Evolutionary conservation across 148 eudicot genomes (phyloP).

Genomic region (Drosera capensis): DNA sequence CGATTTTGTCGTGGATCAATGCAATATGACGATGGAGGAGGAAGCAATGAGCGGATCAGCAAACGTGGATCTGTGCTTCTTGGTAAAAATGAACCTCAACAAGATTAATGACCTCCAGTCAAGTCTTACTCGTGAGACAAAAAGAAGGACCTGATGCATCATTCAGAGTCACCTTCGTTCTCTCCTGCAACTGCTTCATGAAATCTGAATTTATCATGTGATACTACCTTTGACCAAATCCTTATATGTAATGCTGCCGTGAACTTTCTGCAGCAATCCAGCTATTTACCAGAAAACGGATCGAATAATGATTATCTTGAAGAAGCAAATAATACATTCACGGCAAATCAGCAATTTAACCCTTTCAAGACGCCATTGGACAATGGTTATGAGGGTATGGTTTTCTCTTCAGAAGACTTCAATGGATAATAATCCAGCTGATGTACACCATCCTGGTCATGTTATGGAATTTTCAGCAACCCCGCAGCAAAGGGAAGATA

Average conservation of each 20-base stretch:
- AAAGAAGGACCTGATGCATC: constrained; percentile 7
- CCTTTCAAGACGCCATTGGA: constrained; percentile 6
- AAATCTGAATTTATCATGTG: constrained; percentile 16
- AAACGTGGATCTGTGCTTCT: constrained; percentile 17
- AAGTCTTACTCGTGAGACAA: neutral
- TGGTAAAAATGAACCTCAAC: constrained; percentile 10
- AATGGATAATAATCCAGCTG: constrained; percentile 8
- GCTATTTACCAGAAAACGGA: constrained; percentile 17
- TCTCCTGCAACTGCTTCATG: constrained; percentile 18
- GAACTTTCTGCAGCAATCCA: constrained; percentile 30
- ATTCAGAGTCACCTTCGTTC: constrained; percentile 9
- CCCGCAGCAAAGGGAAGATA: constrained; percentile 25
- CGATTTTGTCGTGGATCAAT: constrained; percentile 52
- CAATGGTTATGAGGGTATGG: constrained; percentile 23
- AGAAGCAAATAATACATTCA: constrained; percentile 13
- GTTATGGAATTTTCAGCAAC: constrained; percentile 14
- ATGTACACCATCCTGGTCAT: constrained; percentile 4
- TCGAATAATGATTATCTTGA: constrained; percentile 16
- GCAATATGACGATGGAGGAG: constrained; percentile 35
- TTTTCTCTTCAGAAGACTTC: too few relatives aligned
- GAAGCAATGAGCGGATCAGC: constrained; percentile 20
- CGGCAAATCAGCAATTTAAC: neutral
- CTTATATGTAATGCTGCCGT: constrained; percentile 23
- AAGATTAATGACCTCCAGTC: constrained; percentile 12
- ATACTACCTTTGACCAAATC: constrained; percentile 18